Percentiles rank a stretch among this genome's conserved stretches.
phyloP scores from a whole-genome alignment of 805 yeast species.

The Monosporozyma yasuniensis region DNA sequence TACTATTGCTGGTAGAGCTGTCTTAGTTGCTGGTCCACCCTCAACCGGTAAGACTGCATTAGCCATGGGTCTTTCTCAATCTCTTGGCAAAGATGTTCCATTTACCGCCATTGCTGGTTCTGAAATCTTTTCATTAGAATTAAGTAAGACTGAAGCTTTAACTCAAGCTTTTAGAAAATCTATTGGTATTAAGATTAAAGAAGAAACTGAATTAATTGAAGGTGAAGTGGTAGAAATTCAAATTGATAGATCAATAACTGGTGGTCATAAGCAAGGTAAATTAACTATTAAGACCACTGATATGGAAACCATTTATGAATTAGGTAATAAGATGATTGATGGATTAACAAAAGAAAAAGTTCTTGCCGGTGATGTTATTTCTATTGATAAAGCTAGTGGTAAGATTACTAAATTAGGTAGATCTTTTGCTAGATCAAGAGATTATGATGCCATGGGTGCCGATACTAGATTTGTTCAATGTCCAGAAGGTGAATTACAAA shows the following conservation, averaged over 20 bases:
- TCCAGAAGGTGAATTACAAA: conserved; percentile 98
- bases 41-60: conserved; percentile 98
- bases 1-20: conserved; percentile 93
- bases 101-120: conserved; percentile 93
- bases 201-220: conserved; percentile 94
- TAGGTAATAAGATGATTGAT: conserved; percentile 90
- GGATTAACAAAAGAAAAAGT: conserved; percentile 91
- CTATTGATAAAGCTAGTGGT: conserved; percentile 92
- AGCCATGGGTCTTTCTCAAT: conserved; percentile 85
- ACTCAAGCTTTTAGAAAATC: conserved; percentile 95
- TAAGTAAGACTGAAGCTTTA: conserved; percentile 90
- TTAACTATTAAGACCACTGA: conserved; percentile 94
- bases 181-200: conserved; percentile 90
- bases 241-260: conserved; percentile 86
- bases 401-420: conserved; percentile 90
- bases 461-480: conserved; percentile 96
- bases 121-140: conserved; percentile 84
- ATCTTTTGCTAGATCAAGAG: conserved; percentile 92
- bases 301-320: conserved; percentile 96
- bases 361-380: conserved; percentile 92
- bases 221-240: conserved; percentile 98
- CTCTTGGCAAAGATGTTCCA: conserved; percentile 65
- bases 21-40: conserved; percentile 94
- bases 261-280: conserved; percentile 98
- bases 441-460: conserved; percentile 98